phyloP scores from a whole-genome alignment of 2,329 filamentous ascomycete genomes.

The Orbilia blumenaviensis region DNA sequence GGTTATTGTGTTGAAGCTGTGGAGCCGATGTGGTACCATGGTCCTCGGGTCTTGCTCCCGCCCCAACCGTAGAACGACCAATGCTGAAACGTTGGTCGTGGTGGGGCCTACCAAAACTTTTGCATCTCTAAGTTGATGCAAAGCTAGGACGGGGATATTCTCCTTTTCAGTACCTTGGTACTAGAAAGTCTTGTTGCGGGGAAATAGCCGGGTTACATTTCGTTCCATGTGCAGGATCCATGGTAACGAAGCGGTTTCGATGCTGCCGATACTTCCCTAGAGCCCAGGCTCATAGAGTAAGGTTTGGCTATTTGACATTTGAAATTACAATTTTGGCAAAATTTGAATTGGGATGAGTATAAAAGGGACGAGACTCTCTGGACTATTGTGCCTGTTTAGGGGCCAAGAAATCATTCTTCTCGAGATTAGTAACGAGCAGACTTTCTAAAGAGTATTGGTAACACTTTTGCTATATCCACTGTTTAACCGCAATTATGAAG shows the following conservation, averaged over 20 bases:
- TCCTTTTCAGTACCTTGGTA: background rate
- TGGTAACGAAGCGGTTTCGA: slow-evolving; percentile 4
- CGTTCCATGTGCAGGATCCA: background rate
- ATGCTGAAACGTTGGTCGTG: slow-evolving; percentile 37
- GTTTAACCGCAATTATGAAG: slow-evolving; percentile 13
- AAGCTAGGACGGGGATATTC: background rate
- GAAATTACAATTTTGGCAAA: background rate
- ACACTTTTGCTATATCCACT: background rate
- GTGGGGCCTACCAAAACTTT: slow-evolving; percentile 5
- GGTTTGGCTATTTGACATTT: background rate
- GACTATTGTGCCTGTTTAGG: background rate
- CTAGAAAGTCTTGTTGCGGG: background rate
- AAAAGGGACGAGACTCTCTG: background rate
- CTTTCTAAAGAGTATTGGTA: too few relatives aligned
- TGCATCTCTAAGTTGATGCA: background rate
- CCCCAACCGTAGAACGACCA: slow-evolving; percentile 28
- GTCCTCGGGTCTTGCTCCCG: slow-evolving; percentile 51
- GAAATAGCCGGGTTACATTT: background rate
- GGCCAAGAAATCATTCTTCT: too few relatives aligned
- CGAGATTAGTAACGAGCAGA: too few relatives aligned
- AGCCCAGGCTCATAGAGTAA: background rate
- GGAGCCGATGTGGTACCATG: slow-evolving; percentile 1
- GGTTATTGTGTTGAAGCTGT: background rate
- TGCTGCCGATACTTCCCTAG: background rate
- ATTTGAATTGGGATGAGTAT: background rate